phyloP scores from a whole-genome alignment of 2,329 filamentous ascomycete genomes.

The Lasiodiplodia gonubiensis region DNA sequence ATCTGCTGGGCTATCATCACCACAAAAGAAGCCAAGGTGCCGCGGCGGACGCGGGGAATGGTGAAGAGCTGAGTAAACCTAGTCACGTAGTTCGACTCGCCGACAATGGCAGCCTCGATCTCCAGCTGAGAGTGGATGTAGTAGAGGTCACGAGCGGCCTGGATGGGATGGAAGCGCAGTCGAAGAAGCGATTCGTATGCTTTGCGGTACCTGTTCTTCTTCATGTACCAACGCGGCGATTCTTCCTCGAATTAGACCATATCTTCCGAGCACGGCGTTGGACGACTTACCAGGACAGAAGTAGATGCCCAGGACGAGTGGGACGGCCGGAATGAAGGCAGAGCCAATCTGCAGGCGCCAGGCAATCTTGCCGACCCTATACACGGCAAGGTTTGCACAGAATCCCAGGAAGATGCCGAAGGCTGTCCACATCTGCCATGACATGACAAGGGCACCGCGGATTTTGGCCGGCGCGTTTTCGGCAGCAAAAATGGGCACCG shows the following conservation, averaged over 20 bases:
- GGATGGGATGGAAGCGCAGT: slow-evolving; percentile 47
- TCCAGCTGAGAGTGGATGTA: slow-evolving; percentile 48
- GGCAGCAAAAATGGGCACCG: slow-evolving; percentile 77
- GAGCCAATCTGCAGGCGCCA: slow-evolving; percentile 51
- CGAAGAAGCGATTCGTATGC: slow-evolving; percentile 48
- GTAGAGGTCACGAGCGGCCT: slow-evolving; percentile 55
- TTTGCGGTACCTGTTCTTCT: slow-evolving; percentile 46
- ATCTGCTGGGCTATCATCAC: slow-evolving; percentile 43
- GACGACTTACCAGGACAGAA: slow-evolving; percentile 38
- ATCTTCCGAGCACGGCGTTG: too few species aligned
- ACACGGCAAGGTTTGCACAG: slow-evolving; percentile 48
- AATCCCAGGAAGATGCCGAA: slow-evolving; percentile 55
- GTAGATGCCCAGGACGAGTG: slow-evolving; percentile 45
- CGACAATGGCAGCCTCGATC: slow-evolving; percentile 43
- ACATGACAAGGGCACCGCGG: slow-evolving; percentile 40
- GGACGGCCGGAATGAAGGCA: slow-evolving; percentile 48
- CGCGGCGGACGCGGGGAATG: slow-evolving; percentile 38
- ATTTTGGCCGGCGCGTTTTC: slow-evolving; percentile 65
- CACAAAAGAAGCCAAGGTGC: slow-evolving; percentile 35
- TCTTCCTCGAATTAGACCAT: slow-evolving; percentile 33
- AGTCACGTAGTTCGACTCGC: slow-evolving; percentile 27
- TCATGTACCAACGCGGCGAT: slow-evolving; percentile 48
- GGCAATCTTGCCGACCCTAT: slow-evolving; percentile 43
- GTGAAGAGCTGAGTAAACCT: slow-evolving; percentile 31
- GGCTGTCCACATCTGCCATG: slow-evolving; percentile 53